Percentiles rank a stretch among this genome's conserved stretches.
Conservation (phyloP, 2,329 filamentous ascomycete species). For the Sclerotinia nivalis region DNA sequence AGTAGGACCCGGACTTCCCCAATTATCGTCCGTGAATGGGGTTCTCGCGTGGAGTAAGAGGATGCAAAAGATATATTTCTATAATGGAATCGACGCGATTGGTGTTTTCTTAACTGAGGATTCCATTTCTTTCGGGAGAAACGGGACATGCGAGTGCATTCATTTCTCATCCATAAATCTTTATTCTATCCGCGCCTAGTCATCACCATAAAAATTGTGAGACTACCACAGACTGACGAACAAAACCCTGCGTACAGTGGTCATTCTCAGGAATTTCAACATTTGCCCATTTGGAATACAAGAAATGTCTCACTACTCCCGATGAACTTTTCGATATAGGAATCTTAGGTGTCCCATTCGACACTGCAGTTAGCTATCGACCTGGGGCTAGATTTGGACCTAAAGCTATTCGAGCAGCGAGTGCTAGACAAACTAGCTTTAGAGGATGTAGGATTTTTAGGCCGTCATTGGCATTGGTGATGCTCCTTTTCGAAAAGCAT, state of each 20-base stretch:
- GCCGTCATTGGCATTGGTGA: background rate
- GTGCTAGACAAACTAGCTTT: slow-evolving; percentile 75
- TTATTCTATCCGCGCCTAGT: background rate
- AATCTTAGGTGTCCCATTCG: slow-evolving; percentile 71
- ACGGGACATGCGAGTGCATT: background rate
- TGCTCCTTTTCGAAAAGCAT: background rate
- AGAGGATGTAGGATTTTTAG: slow-evolving; percentile 55
- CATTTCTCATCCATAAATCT: background rate
- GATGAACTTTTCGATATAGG: slow-evolving; percentile 64
- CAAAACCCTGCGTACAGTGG: slow-evolving; percentile 46
- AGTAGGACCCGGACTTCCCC: background rate
- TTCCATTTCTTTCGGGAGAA: background rate
- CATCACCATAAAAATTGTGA: background rate
- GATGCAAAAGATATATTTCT: background rate
- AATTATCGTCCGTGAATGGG: background rate
- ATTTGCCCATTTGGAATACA: slow-evolving; percentile 70
- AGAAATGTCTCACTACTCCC: slow-evolving; percentile 68
- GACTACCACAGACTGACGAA: background rate
- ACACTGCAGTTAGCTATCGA: slow-evolving; percentile 70
- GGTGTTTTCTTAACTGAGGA: background rate
- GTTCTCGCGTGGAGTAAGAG: background rate
- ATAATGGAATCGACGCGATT: background rate
- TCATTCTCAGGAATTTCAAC: slow-evolving; percentile 73
- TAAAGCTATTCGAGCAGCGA: slow-evolving; percentile 81
- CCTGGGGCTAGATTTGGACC: slow-evolving; percentile 81